phyloP scores from a whole-genome alignment of 2,329 filamentous ascomycete species.

The Paecilomyces sp. region DNA sequence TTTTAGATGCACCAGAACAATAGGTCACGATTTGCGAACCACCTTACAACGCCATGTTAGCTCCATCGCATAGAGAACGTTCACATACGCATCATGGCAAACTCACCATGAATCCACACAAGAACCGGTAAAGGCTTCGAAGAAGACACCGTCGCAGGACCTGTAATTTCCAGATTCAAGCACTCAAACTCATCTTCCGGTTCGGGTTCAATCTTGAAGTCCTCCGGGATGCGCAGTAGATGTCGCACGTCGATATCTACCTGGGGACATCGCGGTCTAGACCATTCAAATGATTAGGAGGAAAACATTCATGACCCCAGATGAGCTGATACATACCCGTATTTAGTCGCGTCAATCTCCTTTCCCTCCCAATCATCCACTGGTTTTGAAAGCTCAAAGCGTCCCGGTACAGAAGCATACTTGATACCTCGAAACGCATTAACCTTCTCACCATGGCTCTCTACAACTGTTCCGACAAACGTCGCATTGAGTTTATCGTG shows the following conservation, averaged over 20 bases:
- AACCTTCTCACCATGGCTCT: slow-evolving; percentile 8
- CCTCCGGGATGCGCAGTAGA: slow-evolving; percentile 36
- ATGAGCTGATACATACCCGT: slow-evolving; percentile 15
- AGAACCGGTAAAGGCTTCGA: slow-evolving; percentile 29
- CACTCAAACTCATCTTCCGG: slow-evolving; percentile 38
- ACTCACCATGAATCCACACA: slow-evolving; percentile 40
- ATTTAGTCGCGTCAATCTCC: slow-evolving; percentile 27
- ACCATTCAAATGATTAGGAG: neutral
- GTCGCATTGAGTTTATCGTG: slow-evolving; percentile 18
- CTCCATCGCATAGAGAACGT: neutral
- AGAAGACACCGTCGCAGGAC: slow-evolving; percentile 9
- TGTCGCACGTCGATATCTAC: slow-evolving; percentile 34
- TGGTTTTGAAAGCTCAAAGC: slow-evolving; percentile 21
- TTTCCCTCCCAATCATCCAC: slow-evolving; percentile 16
- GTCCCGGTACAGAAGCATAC: slow-evolving; percentile 21
- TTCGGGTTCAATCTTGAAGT: slow-evolving; percentile 20
- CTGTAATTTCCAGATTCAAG: slow-evolving; percentile 36
- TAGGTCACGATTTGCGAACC: slow-evolving; percentile 41
- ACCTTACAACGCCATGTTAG: slow-evolving; percentile 10
- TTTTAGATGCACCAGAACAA: slow-evolving; percentile 33
- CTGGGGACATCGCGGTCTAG: slow-evolving; percentile 38
- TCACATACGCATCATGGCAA: neutral
- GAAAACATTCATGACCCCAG: neutral
- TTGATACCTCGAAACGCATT: slow-evolving; percentile 25
- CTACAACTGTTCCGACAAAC: slow-evolving; percentile 16